Base-by-base conservation (phyloP, 2,329 filamentous ascomycete genomes). In the Botrytis medusae region DNA sequence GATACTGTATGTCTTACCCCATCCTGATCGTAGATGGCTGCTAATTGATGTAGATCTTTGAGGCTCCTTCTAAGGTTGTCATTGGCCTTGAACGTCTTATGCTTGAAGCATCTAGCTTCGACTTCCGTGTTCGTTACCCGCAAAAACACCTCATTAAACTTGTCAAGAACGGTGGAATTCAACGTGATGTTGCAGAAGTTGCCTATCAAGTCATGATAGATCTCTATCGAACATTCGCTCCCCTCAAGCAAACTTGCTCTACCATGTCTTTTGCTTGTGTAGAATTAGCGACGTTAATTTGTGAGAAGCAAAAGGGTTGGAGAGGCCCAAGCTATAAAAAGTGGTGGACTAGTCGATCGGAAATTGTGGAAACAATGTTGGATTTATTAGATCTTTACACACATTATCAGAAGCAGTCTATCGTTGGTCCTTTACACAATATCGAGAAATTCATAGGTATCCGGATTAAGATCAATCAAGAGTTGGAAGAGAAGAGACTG, bases 341-440 rank as follows among this genome's bases (percentile, higher is more conserved):
- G 61, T 85, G 81, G 77, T 83, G 85, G 74, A 86, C 86, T 57
- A 83, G 81, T 16, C 82, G 87, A 44, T 83, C 83, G 14, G 85
- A 85, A 74, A 84, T 89, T 42, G 81, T 87, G 84, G 95, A 98
- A 86, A 95, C 93, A 0, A 88, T 97, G 78, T 89, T 98, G 57
- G 96, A 98, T 80, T 86, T 98, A 0, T 87, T 98, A 40, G 95
- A 99, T 79, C 87, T 98, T 4, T 98, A 98, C 82, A 96, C 94
- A 0, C 93, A 97, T 79, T 92, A 97, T 80, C 89, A 90, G 72
- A 88, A 89, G 77, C 86, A 87, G 69, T 97, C 94, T 48, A 89
- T 91, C 69, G 85, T 97, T 32, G 95, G 94, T 10, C 85, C 88
- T 25, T 85, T 88, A 65, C 92, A 93, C 82, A 88, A 91, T 64